A percentile compares a stretch with the other conserved stretches of the same genome.
Evolutionary conservation across 116 monocot genomes (phyloP).

Genomic region (Dioscorea cayenensis): DNA sequence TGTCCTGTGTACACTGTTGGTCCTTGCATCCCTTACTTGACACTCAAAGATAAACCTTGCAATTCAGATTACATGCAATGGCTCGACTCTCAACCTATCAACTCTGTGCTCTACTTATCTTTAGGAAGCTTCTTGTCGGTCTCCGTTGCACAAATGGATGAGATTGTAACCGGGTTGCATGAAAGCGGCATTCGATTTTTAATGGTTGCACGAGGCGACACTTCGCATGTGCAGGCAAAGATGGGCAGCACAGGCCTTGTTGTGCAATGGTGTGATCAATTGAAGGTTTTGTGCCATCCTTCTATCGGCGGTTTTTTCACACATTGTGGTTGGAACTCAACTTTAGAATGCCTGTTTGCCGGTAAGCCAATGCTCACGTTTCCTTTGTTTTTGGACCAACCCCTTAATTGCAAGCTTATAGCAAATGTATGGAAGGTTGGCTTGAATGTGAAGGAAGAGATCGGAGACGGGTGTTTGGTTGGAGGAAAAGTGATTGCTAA

Average conservation of each 20-base stretch:
- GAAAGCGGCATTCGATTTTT: conserved; percentile 37
- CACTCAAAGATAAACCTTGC: conserved; percentile 1
- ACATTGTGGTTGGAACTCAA: conserved; percentile 85
- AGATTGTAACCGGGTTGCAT: conserved; percentile 41
- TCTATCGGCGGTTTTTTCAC: conserved; percentile 63
- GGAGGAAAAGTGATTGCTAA: conserved; percentile 35
- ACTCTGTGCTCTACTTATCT: conserved; percentile 66
- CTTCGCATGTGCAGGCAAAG: conserved; percentile 25
- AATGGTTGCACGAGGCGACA: conserved; percentile 44
- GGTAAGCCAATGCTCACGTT: conserved; percentile 59
- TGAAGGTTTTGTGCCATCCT: conserved; percentile 50
- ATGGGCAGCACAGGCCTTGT: conserved; percentile 25
- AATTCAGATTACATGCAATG: conserved; percentile 22
- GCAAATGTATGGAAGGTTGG: conserved; percentile 59
- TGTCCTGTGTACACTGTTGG: conserved; percentile 49
- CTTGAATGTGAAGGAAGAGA: conserved; percentile 29
- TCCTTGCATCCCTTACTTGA: conserved; percentile 49
- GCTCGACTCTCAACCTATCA: conserved; percentile 41
- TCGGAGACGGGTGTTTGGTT: conserved; percentile 10
- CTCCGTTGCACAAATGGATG: conserved; percentile 45
- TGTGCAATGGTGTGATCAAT: conserved; percentile 73
- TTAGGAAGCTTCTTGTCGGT: conserved; percentile 65
- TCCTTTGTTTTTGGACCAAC: conserved; percentile 53
- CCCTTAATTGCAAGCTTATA: conserved; percentile 17
- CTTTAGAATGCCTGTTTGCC: conserved; percentile 39